phyloP scores from a whole-genome alignment of 306 rosid genomes.

The Castanea sativa region DNA sequence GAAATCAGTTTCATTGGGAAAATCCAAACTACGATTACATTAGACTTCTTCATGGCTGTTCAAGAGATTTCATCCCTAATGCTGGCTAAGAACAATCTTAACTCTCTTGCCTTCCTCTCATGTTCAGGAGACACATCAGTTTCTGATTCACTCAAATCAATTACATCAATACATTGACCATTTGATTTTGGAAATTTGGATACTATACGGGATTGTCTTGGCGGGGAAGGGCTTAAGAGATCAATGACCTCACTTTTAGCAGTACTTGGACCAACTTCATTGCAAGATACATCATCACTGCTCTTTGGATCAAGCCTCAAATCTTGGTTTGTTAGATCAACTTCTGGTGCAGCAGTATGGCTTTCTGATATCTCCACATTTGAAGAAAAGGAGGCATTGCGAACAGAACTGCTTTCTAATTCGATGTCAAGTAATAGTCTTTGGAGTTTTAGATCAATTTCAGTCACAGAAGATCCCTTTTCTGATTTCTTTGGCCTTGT shows the following conservation, averaged over 20 bases:
- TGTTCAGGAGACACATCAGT: constrained; percentile 62
- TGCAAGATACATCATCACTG: constrained; percentile 11
- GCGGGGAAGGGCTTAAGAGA: constrained; percentile 73
- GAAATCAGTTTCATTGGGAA: neutral
- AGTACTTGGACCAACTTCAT: constrained; percentile 19
- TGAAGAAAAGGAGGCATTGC: constrained; percentile 23
- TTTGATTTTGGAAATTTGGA: constrained; percentile 26
- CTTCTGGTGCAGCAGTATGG: constrained; percentile 25
- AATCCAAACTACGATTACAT: neutral
- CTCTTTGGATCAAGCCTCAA: constrained; percentile 11
- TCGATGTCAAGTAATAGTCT: constrained; percentile 50
- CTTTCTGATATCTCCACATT: constrained; percentile 10
- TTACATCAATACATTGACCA: constrained; percentile 42
- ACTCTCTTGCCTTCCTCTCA: constrained; percentile 55
- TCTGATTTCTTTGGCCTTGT: constrained; percentile 54
- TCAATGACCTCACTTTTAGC: constrained; percentile 51
- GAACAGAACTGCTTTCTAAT: constrained; percentile 28
- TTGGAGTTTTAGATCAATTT: constrained; percentile 57
- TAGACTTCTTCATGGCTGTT: neutral
- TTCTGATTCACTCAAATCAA: constrained; percentile 73
- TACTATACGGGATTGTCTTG: constrained; percentile 10
- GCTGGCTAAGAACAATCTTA: constrained; percentile 58
- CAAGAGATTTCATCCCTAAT: constrained; percentile 41
- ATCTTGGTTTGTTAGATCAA: constrained; percentile 21
- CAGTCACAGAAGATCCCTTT: constrained; percentile 38